These are phyloP conservation scores for Massarina eburnea DNA, from an alignment of 2,329 filamentous ascomycete species.

Conservation along the genomic window DNA sequence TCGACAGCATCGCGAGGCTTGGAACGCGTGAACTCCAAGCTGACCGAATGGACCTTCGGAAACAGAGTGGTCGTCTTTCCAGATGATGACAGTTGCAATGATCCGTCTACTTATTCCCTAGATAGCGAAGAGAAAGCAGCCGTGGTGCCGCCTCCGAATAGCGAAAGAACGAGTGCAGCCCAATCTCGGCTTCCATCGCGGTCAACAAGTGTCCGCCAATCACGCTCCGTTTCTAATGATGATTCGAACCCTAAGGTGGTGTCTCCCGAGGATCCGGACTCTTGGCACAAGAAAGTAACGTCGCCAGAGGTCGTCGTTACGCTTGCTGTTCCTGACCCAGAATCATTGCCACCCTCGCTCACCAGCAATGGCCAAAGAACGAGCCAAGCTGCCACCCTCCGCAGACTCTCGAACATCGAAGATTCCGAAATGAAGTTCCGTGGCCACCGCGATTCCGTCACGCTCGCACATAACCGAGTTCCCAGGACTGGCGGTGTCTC, in stretches of 20 bases:
- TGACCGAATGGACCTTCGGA: conserved; percentile 31
- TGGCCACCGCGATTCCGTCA: conserved; percentile 35
- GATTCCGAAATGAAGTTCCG: conserved; percentile 30
- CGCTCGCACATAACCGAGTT: conserved; percentile 31
- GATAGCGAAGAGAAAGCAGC: conserved; percentile 19
- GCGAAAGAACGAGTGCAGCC: conserved; percentile 23
- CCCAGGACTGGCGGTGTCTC: conserved; percentile 16
- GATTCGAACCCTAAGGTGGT: neutral
- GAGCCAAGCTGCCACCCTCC: conserved; percentile 5
- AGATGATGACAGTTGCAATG: conserved; percentile 20
- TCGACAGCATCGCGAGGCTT: conserved; percentile 22
- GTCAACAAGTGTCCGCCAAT: conserved; percentile 18
- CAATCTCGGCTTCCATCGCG: conserved; percentile 24
- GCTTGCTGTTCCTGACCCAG: conserved; percentile 11
- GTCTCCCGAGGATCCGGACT: neutral
- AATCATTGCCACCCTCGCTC: conserved; percentile 3
- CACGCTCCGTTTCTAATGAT: conserved; percentile 15
- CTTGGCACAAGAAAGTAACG: neutral
- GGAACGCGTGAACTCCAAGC: conserved; percentile 34
- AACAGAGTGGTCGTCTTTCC: conserved; percentile 31
- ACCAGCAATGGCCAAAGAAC: conserved; percentile 5
- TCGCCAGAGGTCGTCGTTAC: neutral
- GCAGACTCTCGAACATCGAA: conserved; percentile 32
- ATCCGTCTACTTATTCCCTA: conserved; percentile 11
- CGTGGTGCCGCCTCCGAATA: conserved; percentile 35